phyloP scores from a whole-genome alignment of 768 basidiomycete species.

The Mycena rebaudengoi region DNA sequence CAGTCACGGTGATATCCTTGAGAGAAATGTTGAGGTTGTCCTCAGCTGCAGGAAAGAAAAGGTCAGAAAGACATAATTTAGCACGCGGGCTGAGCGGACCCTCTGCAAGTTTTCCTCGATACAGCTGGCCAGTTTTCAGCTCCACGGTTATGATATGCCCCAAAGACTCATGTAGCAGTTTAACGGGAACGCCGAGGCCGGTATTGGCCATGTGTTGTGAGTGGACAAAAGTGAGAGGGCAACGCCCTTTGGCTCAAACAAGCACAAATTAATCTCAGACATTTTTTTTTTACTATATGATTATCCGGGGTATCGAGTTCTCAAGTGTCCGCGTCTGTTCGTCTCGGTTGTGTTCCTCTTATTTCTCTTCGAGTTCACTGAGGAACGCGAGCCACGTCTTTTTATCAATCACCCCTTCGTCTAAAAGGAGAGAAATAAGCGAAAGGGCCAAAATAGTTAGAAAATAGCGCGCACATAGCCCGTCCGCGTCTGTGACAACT shows the following conservation, averaged over 20 bases:
- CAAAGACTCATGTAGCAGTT: slow-evolving; percentile 94
- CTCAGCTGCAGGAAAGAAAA: slow-evolving; percentile 72
- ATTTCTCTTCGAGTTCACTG: slow-evolving; percentile 73
- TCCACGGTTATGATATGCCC: slow-evolving; percentile 99
- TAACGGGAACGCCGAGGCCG: slow-evolving; percentile 94
- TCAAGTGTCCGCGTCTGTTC: background rate
- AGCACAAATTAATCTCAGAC: slow-evolving; percentile 13
- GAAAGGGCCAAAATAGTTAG: background rate
- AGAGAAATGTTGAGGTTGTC: slow-evolving; percentile 98
- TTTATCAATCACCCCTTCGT: slow-evolving; percentile 93
- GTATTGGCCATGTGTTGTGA: slow-evolving; percentile 51
- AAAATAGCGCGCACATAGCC: slow-evolving; percentile 67
- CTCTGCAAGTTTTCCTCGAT: slow-evolving; percentile 96
- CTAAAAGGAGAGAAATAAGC: slow-evolving; percentile 43
- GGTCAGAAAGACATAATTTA: background rate
- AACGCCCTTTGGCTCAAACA: slow-evolving; percentile 27
- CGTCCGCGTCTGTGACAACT: slow-evolving; percentile 82
- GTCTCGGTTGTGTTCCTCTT: background rate
- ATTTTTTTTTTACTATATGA: background rate
- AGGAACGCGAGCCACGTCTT: slow-evolving; percentile 94
- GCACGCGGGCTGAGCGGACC: slow-evolving; percentile 58
- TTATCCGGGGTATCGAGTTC: background rate
- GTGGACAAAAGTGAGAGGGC: slow-evolving; percentile 20
- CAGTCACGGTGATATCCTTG: slow-evolving; percentile 97
- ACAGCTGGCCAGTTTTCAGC: slow-evolving; percentile 96